Percentiles rank a stretch among this genome's conserved stretches.
These are phyloP conservation scores for Mucor saturninus DNA, from an alignment of 371 early-diverging fungal genomes.

Conservation along the genomic window DNA sequence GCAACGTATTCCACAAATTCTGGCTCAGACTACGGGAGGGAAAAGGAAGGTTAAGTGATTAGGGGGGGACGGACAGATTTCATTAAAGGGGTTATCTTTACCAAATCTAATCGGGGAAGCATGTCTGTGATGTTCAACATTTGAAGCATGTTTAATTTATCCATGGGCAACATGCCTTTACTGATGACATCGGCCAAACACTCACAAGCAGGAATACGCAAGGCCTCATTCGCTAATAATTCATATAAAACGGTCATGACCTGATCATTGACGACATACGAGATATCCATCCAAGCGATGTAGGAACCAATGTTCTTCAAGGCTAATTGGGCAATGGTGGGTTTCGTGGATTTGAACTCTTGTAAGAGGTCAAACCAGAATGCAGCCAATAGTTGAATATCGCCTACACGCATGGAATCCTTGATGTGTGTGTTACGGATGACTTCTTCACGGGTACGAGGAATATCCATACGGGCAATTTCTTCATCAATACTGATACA, in stretches of 20 bases:
- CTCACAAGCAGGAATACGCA: slow-evolving; percentile 79
- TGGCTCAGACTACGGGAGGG: slow-evolving; percentile 55
- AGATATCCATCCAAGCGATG: slow-evolving; percentile 93
- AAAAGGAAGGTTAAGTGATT: background rate
- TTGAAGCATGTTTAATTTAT: slow-evolving; percentile 87
- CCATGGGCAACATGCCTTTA: slow-evolving; percentile 91
- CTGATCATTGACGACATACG: slow-evolving; percentile 82
- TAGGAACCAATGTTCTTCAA: slow-evolving; percentile 72
- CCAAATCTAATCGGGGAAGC: slow-evolving; percentile 60
- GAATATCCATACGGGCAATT: slow-evolving; percentile 79
- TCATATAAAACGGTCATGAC: slow-evolving; percentile 82
- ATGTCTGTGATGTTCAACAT: slow-evolving; percentile 75
- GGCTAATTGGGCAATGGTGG: slow-evolving; percentile 64
- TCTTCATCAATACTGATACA: slow-evolving; percentile 89
- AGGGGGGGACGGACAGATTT: too few species aligned
- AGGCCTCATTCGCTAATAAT: slow-evolving; percentile 59
- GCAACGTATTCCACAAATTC: slow-evolving; percentile 86
- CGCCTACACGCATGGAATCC: slow-evolving; percentile 89
- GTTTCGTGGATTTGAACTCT: slow-evolving; percentile 57
- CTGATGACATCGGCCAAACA: slow-evolving; percentile 83
- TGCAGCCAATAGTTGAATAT: slow-evolving; percentile 75
- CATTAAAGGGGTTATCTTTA: slow-evolving; percentile 12
- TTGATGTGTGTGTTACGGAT: slow-evolving; percentile 84
- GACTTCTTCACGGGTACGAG: slow-evolving; percentile 74
- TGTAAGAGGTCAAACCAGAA: slow-evolving; percentile 78